Base-by-base conservation (phyloP, 1,139 yeast species). In the Suhomyces yuchorum region DNA sequence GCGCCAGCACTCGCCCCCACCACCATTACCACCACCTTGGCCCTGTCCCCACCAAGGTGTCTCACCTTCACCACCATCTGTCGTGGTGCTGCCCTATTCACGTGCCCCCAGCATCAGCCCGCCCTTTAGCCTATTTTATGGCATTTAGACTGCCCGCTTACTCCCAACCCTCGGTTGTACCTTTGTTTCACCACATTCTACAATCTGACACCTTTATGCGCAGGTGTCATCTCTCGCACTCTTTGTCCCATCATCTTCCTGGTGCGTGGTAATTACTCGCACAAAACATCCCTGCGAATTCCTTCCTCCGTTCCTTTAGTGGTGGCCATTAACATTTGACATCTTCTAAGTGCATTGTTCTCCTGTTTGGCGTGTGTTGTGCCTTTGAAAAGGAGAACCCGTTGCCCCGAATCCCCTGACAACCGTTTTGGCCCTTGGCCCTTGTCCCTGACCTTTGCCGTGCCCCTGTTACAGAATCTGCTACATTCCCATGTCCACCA, bases 401-500 rank as follows among this genome's bases (percentile, higher is more conserved):
- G 14, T 34, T 34, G 37, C 37, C 37, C 37, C 12, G 7, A 34
- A 9, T 15, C 17, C 6, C 34, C 18, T n/a, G 18, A 14, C 34
- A 14, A 9, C 38, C 38, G 24, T 28, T 12, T 15, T 15, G 19
- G 24, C 18, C 22, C 17, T 20, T 20, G 14, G 30, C 23, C 18
- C 33, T n/a, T n/a, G 24, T 2, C 22, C 36, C 3, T 18, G 28
- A 22, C 5, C 35, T 20, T 32, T 40, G 38, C 37, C 37, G 14
- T 30, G 23, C 24, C 24, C 39, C 33, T 34, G 34, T 24, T 30
- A 14, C 35, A 23, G 28, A 30, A 9, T 30, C 41, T 42, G 40
- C 22, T 42, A 36, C 45, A 32, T 32, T 37, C 42, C 42, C 44
- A 48, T 48, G 51, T 39, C 46, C 18, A 37, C 44, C 18, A 48